Conservation (phyloP, 1,284 basidiomycete genomes). For the Sparassis latifolia region DNA sequence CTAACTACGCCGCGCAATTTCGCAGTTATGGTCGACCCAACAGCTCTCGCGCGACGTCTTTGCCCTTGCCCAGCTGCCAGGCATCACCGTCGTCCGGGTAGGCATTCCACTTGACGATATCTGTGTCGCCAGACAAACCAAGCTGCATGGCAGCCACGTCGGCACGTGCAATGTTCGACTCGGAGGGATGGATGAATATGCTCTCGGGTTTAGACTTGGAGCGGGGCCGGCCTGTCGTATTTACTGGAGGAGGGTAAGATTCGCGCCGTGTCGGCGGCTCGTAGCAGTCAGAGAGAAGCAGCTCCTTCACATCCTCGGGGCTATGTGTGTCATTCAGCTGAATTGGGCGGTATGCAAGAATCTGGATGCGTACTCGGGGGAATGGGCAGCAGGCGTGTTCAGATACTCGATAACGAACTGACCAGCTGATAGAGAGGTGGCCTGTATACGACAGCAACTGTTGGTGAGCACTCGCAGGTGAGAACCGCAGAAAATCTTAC, state of each 20-base stretch:
- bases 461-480: background rate
- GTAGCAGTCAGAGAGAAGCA: slow-evolving; percentile 27
- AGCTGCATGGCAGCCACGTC: slow-evolving; percentile 51
- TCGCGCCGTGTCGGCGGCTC: slow-evolving; percentile 12
- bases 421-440: slow-evolving; percentile 44
- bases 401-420: slow-evolving; percentile 51
- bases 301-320: slow-evolving; percentile 26
- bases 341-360: background rate
- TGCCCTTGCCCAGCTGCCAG: slow-evolving; percentile 36
- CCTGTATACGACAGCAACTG: slow-evolving; percentile 24
- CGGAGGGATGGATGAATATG: slow-evolving; percentile 55
- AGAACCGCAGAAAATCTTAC: slow-evolving; percentile 29
- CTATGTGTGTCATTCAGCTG: slow-evolving; percentile 10
- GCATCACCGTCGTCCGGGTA: slow-evolving; percentile 24
- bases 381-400: slow-evolving; percentile 17
- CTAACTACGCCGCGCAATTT: background rate
- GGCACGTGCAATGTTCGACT: slow-evolving; percentile 58
- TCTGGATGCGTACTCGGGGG: slow-evolving; percentile 17
- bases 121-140: slow-evolving; percentile 40
- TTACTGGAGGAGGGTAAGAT: slow-evolving; percentile 7
- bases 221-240: slow-evolving; percentile 27
- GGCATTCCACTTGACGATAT: slow-evolving; percentile 29
- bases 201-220: slow-evolving; percentile 48
- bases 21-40: slow-evolving; percentile 12
- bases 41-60: slow-evolving; percentile 30